Evolutionary conservation across 176 grass and related monocot genomes (phyloP).

Genomic region (Microstegium vimineum): DNA sequence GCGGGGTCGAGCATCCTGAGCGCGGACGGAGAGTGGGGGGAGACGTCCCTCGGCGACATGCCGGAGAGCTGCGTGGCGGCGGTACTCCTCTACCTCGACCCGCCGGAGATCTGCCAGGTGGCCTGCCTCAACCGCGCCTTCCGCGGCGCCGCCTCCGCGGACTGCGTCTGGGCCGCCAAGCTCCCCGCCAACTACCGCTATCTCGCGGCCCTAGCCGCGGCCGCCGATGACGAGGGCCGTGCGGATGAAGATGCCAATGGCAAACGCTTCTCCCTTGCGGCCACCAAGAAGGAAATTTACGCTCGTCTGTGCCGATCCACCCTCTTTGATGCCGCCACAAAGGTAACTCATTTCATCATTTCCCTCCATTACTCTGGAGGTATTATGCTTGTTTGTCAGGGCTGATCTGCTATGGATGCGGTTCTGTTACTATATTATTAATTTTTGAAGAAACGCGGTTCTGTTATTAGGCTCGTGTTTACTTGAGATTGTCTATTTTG

Average conservation of each 20-base stretch:
- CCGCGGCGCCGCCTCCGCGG: constrained; percentile 64
- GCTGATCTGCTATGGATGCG: too few species aligned
- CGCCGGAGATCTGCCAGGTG: constrained; percentile 85
- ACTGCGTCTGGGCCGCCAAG: constrained; percentile 77
- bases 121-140: constrained; percentile 67
- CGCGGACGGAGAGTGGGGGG: constrained; percentile 41
- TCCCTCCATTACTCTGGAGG: neutral
- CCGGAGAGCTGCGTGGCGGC: constrained; percentile 87
- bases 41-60: constrained; percentile 85
- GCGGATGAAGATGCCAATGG: constrained; percentile 15
- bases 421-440: too few species aligned
- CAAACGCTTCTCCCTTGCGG: constrained; percentile 22
- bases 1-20: constrained; percentile 63
- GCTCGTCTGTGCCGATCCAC: constrained; percentile 66
- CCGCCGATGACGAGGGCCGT: constrained; percentile 37
- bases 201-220: constrained; percentile 46
- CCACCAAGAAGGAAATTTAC: constrained; percentile 73
- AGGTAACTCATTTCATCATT: constrained; percentile 43
- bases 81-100: constrained; percentile 75
- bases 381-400: too few species aligned
- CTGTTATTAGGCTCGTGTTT: neutral
- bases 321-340: constrained; percentile 53
- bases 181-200: constrained; percentile 75
- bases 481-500: constrained; percentile 11
- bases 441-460: too few species aligned